phyloP scores from a whole-genome alignment of 2,329 filamentous ascomycete species.

The Fusarium torulosum region DNA sequence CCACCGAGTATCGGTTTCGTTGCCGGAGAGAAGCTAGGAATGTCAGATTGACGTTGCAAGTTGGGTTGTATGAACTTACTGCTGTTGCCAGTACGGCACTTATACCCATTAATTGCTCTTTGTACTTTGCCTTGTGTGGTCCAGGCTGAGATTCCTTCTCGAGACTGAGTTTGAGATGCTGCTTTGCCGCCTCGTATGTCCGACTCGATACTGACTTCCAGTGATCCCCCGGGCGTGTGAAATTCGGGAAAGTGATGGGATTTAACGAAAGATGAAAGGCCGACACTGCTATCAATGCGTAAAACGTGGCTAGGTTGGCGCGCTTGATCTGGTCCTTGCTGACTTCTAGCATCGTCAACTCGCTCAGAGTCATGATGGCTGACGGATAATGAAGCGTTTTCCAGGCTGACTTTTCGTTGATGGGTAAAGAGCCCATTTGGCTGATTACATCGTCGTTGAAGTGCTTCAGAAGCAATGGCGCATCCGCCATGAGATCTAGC shows the following conservation, averaged over 20 bases:
- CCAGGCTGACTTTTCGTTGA: conserved; percentile 44
- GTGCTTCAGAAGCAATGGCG: conserved; percentile 31
- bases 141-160: conserved; percentile 39
- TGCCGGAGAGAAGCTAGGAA: conserved; percentile 24
- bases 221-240: conserved; percentile 21
- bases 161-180: conserved; percentile 38
- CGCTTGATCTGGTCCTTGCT: conserved; percentile 36
- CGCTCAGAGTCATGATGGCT: conserved; percentile 40
- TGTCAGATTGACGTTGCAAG: fast-evolving
- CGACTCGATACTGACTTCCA: conserved; percentile 24
- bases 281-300: conserved; percentile 39
- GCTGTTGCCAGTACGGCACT: conserved; percentile 38
- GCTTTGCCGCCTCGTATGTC: conserved; percentile 42
- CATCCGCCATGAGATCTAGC: conserved; percentile 37
- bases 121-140: conserved; percentile 39
- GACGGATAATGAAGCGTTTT: conserved; percentile 38
- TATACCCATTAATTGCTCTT: conserved; percentile 41
- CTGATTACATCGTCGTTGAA: conserved; percentile 43
- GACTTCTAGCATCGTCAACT: conserved; percentile 35
- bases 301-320: conserved; percentile 36
- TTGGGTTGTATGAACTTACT: neutral
- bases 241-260: conserved; percentile 9
- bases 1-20: conserved; percentile 34
- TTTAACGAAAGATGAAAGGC: conserved; percentile 36
- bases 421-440: conserved; percentile 42